These are phyloP conservation scores for Clitocybe nebularis DNA, from an alignment of 1,284 basidiomycete genomes.

Conservation along the genomic window DNA sequence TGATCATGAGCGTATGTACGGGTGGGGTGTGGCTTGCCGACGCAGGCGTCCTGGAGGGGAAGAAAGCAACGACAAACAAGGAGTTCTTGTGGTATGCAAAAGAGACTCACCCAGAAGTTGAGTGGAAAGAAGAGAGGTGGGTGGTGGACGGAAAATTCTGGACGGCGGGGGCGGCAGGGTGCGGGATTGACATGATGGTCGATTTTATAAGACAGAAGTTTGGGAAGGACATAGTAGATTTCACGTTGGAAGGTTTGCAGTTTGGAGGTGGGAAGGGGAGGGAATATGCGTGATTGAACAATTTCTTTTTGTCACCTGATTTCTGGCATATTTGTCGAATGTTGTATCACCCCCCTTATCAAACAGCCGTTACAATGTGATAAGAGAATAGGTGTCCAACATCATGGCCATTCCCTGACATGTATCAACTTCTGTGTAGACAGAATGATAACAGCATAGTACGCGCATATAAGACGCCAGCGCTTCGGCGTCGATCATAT, in stretches of 20 bases:
- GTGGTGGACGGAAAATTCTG: conserved; percentile 2
- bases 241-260: neutral
- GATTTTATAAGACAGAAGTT: neutral
- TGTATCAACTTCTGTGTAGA: no score
- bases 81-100: neutral
- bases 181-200: conserved; percentile 2
- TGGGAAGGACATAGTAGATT: neutral
- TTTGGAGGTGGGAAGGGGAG: neutral
- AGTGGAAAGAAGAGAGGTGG: conserved; percentile 4
- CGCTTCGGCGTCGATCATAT: no score
- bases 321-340: no score
- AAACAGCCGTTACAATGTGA: no score
- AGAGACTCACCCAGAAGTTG: neutral
- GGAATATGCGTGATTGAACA: no score
- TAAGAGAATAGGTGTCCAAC: no score
- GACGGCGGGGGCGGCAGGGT: neutral
- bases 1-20: neutral
- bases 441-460: no score
- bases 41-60: neutral
- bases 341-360: no score
- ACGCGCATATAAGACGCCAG: no score
- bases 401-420: no score
- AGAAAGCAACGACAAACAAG: neutral
- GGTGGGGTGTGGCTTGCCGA: neutral
- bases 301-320: no score